Base-by-base conservation (phyloP, 2,329 filamentous ascomycete species). In the Monosporascus sp. region DNA sequence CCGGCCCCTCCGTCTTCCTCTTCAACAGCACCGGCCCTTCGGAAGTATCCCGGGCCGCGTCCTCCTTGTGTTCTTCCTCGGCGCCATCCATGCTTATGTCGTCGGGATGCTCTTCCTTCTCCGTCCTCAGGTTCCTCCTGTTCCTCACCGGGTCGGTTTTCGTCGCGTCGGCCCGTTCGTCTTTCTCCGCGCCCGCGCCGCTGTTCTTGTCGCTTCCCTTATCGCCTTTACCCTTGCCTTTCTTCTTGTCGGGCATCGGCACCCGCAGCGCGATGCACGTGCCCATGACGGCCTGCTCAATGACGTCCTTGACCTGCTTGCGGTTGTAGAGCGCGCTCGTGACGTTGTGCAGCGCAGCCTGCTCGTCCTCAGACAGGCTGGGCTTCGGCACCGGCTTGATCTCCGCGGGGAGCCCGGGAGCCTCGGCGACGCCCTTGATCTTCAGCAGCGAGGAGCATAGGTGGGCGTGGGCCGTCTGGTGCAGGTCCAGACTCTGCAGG, bases 301-400 rank as follows among this genome's bases (percentile, higher is more conserved):
- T 67, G 3, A 74, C 73, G 49, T 76, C 71, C 58, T 75, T 77
- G 51, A 83, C 79, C 31, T 76, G 71, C 6, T 73, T 73, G 50
- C 74, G 71, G 54, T 79, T 82, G 63, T 77, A 83, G 3, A 85
- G 68, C 7, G 74, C 75, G 55, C 81, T 84, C 26, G 81, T 84
- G 50, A 85, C 80, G 63, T 84, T 84, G 61, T 84, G 81, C 26
- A 83, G 68, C 3, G 78, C 74, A 0, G 66, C 59, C 50, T 69
- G 72, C 60, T 83, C 78, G 50, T 82, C 79, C 44, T 79, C 77
- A 2, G 76, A 72, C 3, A 83, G 65, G 1, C 78, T 70, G 7
- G 78, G 76, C 57, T 78, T 81, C 17, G 78, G 70, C 0, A 80
- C 65, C 26, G 74, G 67, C 51, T 73, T 76, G 40, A 83, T 69